Conservation (phyloP, 768 basidiomycete species). For the Boletus subparvulus region DNA sequence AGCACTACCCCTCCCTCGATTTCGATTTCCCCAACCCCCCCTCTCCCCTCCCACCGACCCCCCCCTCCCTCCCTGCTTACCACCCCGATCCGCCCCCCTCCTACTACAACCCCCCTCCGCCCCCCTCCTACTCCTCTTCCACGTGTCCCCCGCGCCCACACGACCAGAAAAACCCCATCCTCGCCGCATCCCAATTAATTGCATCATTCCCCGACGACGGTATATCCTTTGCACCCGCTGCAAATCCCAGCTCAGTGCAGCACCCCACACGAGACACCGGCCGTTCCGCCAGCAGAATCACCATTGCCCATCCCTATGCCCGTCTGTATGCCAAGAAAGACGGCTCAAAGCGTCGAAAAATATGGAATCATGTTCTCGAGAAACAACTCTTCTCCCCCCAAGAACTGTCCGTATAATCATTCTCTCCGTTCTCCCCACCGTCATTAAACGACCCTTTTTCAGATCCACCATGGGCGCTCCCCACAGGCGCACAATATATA, state of each 20-base stretch:
- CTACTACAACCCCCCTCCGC: slow-evolving; percentile 5
- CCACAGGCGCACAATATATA: slow-evolving; percentile 67
- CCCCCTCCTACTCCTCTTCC: slow-evolving; percentile 4
- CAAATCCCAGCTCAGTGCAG: slow-evolving; percentile 1
- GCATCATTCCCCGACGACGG: slow-evolving; percentile 24
- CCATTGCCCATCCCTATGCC: slow-evolving; percentile 65
- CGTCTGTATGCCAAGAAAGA: slow-evolving; percentile 65
- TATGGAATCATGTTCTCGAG: slow-evolving; percentile 78
- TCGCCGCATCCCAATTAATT: slow-evolving; percentile 4
- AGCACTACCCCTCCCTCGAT: slow-evolving; percentile 14
- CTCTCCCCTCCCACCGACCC: background rate
- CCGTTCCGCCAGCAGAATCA: slow-evolving; percentile 26
- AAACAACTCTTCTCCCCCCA: slow-evolving; percentile 65
- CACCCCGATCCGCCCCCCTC: slow-evolving; percentile 9
- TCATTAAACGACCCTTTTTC: background rate
- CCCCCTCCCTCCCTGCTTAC: slow-evolving; percentile 9
- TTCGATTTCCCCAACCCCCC: slow-evolving; percentile 5
- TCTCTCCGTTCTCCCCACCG: background rate
- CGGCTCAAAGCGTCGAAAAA: slow-evolving; percentile 64
- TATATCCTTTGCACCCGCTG: slow-evolving; percentile 16
- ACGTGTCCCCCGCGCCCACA: background rate
- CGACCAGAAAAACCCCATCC: slow-evolving; percentile 1
- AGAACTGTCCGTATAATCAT: slow-evolving; percentile 51
- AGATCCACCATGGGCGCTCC: slow-evolving; percentile 69
- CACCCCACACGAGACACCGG: slow-evolving; percentile 19